Conservation (phyloP, 306 rosid species). For the Vigna trinervia region DNA sequence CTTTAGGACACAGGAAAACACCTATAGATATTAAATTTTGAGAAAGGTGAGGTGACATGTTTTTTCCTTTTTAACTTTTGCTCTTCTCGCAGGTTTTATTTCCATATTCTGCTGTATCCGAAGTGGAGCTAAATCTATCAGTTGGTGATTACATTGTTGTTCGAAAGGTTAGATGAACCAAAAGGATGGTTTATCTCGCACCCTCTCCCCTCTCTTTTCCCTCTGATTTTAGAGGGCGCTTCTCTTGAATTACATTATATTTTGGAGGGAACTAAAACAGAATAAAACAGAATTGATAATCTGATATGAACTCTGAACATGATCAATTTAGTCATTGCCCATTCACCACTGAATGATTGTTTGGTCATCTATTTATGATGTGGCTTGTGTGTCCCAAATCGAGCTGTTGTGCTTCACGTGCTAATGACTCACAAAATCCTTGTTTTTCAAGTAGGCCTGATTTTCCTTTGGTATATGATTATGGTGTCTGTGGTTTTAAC, state of each 20-base stretch:
- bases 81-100: conserved; percentile 70
- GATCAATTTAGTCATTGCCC: conserved; percentile 2
- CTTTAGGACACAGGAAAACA: conserved; percentile 17
- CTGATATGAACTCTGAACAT: conserved; percentile 34
- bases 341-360: conserved; percentile 19
- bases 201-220: too few species aligned
- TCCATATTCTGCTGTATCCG: conserved; percentile 84
- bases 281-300: conserved; percentile 16
- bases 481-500: conserved; percentile 38
- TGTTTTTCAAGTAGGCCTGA: conserved; percentile 9
- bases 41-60: conserved; percentile 29
- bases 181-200: neutral
- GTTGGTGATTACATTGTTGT: conserved; percentile 86
- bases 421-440: conserved; percentile 19
- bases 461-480: conserved; percentile 32
- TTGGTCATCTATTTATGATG: conserved; percentile 33
- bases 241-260: conserved; percentile 12
- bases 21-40: neutral
- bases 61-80: conserved; percentile 37
- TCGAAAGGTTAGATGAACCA: conserved; percentile 68
- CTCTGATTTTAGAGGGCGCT: neutral
- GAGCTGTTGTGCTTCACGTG: conserved; percentile 17
- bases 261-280: neutral
- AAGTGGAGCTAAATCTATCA: conserved; percentile 81
- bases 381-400: conserved; percentile 22